Base-by-base conservation (phyloP, 805 yeast species). In the Candida koratica region DNA sequence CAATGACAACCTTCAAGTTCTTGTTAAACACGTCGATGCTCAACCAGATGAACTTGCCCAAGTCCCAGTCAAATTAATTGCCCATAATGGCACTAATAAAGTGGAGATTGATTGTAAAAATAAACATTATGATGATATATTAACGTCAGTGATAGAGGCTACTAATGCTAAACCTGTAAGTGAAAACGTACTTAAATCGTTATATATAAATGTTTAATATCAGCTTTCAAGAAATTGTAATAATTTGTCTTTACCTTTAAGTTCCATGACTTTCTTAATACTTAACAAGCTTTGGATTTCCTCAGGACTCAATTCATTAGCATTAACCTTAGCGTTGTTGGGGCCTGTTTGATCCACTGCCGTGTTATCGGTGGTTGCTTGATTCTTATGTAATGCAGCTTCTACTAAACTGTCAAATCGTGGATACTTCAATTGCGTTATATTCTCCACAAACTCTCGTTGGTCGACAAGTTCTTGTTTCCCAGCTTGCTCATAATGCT, bases 171-270 rank as follows among this genome's bases (percentile, higher is more conserved):
- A 54, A 20, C 54, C 59, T 12, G 73, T 83, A 1, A 69, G 76
- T 5, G 64, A 58, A 23, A 54, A 50, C 5, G 73, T 77, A 17
- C 63, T 77, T 18, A 69, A 71, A 13, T 16, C 30, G 11, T 40
- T 50, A 38, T 35, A 27, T 19, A 25, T 36, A 8, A 30, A 36
- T n/a, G 17, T 25, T 8, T 10, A 7, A 20, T 20, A 14, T 31
- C 39, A 44, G 22, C 55, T 44, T 38, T 61, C 61, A 38, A 87
- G 65, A 53, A 86, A 82, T 28, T 73, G 57, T 44, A 85, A 34
- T 28, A 88, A 56, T 32, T 74, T 71, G 4, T 78, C 85, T 46
- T 73, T 72, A 1, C 95, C 95, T 55, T 84, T 88, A 27, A 73
- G 42, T 44, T 75, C 71, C 56, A 89, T 70, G 34, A 89, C 59